Percentiles rank a stretch among this genome's conserved stretches.
Evolutionary conservation across 2,329 filamentous ascomycete species (phyloP).

Genomic region (Coniochaeta sp.): DNA sequence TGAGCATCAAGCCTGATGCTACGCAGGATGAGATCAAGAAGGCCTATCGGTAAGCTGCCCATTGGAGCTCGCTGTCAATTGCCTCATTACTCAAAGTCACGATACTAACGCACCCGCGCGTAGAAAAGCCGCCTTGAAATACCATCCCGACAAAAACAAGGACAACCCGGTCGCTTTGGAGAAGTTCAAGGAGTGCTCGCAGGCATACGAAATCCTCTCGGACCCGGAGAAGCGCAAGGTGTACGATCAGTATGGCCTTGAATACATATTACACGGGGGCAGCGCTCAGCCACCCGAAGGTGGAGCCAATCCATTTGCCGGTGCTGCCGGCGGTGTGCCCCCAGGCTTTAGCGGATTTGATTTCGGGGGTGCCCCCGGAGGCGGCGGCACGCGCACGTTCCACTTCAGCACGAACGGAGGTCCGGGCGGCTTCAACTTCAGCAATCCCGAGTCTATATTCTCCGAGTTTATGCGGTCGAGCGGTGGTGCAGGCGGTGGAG

Average conservation of each 20-base stretch:
- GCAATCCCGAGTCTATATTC: slow-evolving; percentile 78
- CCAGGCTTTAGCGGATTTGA: slow-evolving; percentile 20
- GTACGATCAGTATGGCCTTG: slow-evolving; percentile 91
- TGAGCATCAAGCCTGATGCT: slow-evolving; percentile 72
- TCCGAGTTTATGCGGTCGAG: slow-evolving; percentile 66
- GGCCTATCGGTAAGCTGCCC: slow-evolving; percentile 65
- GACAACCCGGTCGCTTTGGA: slow-evolving; percentile 78
- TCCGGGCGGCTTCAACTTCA: slow-evolving; percentile 72
- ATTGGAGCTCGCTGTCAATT: neutral
- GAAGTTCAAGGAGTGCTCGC: slow-evolving; percentile 96
- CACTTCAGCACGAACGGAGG: slow-evolving; percentile 54
- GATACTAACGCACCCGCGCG: slow-evolving; percentile 2
- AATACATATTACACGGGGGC: slow-evolving; percentile 81
- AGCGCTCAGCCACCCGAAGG: slow-evolving; percentile 55
- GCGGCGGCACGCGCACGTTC: slow-evolving; percentile 48
- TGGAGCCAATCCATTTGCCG: slow-evolving; percentile 49
- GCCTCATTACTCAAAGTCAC: neutral
- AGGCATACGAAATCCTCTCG: slow-evolving; percentile 96
- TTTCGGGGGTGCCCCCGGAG: slow-evolving; percentile 32
- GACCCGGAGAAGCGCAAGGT: slow-evolving; percentile 94
- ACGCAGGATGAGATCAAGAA: slow-evolving; percentile 96
- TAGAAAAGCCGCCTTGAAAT: slow-evolving; percentile 83
- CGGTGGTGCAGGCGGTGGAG: slow-evolving; percentile 36
- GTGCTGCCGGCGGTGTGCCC: slow-evolving; percentile 35
- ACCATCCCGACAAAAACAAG: slow-evolving; percentile 97